phyloP scores from a whole-genome alignment of 2,329 filamentous ascomycete species.

The Chalaropsis ovoidea region DNA sequence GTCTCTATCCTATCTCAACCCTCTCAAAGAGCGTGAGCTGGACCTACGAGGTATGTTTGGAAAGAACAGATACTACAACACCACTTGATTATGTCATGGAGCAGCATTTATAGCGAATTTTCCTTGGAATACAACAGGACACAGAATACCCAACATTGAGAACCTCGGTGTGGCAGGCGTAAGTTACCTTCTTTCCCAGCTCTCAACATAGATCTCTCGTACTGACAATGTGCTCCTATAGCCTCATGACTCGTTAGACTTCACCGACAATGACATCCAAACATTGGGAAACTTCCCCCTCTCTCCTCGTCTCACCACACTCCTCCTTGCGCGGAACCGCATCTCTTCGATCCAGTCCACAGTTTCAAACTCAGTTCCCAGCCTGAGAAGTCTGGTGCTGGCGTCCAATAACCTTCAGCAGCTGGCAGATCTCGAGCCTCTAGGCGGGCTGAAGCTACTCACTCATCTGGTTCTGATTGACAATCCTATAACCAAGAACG shows the following conservation, averaged over 20 bases:
- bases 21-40: constrained; percentile 95
- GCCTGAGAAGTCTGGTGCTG: constrained; percentile 70
- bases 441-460: constrained; percentile 57
- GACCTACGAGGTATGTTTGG: constrained; percentile 96
- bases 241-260: constrained; percentile 94
- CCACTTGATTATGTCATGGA: constrained; percentile 44
- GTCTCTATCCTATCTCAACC: constrained; percentile 96
- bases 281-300: constrained; percentile 85
- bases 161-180: constrained; percentile 92
- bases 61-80: constrained; percentile 97
- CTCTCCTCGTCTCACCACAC: constrained; percentile 73
- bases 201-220: constrained; percentile 2
- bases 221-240: constrained; percentile 32
- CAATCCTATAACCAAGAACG: constrained; percentile 68
- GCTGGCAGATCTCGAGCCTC: constrained; percentile 76
- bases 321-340: constrained; percentile 84
- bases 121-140: constrained; percentile 56
- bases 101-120: constrained; percentile 72
- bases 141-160: constrained; percentile 95
- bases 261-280: constrained; percentile 96
- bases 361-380: constrained; percentile 66
- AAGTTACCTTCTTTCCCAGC: constrained; percentile 34
- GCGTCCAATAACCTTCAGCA: constrained; percentile 74
- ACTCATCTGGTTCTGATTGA: constrained; percentile 73
- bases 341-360: constrained; percentile 69